Evolutionary conservation across 2,329 filamentous ascomycete genomes (phyloP), one percentile per base, ranked within the genome.

Genomic region (Madurella mycetomatis): DNA sequence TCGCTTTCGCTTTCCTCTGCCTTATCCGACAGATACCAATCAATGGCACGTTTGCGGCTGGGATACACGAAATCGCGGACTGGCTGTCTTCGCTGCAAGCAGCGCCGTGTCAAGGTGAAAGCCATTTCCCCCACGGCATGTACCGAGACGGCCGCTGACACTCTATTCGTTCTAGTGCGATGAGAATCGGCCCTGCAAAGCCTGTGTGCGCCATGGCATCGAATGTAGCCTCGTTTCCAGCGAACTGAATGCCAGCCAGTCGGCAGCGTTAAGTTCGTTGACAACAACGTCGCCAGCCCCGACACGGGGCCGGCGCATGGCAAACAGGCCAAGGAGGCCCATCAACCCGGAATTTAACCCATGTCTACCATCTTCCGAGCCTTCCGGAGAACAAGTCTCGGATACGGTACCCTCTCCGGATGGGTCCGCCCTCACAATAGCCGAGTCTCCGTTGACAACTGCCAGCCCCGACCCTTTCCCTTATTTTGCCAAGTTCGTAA

Each of bases 31-130:
- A 9, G 15, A 41, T 16, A 16, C 18, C 18, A 19, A 9, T 39
- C n/a, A 18, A 63, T 62, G 60, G 60, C 59, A 5, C 60, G 59
- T n/a, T 32, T 62, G 39, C 67, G 66, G 2, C 57, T 72, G 7
- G 69, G 69, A 2, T 69, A 72, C 57, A 70, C 64, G 18, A 72
- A 71, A 46, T 71, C 68, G 32, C 66, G 69, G 9, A 64, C 58
- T 40, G 69, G 70, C 25, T 72, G 70, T 55, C 59, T 64, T 40
- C 60, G 68, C n/a, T 72, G 70, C 57, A 72, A 71, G 54, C 64
- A 67, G 37, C 62, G 70, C 4, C 65, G 69, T 37, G 69, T 72
- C 57, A 72, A 72, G 64, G 69, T 69, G 60, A 18, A 25, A 25
- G 25, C 25, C 25, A 25, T 25, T 25, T 25, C 25, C 25, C 25